Evolutionary conservation across 2,329 filamentous ascomycete species (phyloP).

Genomic region (Exophiala alcalophila): DNA sequence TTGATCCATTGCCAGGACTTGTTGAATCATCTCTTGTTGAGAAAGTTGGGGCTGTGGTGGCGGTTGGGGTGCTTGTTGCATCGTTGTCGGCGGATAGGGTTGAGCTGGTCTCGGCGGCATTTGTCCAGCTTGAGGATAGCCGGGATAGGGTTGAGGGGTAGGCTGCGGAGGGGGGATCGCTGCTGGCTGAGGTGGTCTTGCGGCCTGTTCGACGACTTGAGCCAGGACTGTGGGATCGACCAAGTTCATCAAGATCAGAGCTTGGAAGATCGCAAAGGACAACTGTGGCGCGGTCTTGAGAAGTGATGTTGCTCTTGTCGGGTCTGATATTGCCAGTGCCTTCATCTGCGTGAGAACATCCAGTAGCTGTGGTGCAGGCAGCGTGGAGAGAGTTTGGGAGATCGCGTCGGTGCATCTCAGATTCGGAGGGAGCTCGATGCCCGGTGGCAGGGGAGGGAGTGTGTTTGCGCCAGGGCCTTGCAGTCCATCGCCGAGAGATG

Average conservation of each 20-base stretch:
- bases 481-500: slow-evolving; percentile 34
- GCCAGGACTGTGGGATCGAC: slow-evolving; percentile 81
- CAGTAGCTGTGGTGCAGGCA: slow-evolving; percentile 83
- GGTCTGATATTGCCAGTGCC: slow-evolving; percentile 75
- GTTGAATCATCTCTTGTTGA: slow-evolving; percentile 71
- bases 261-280: slow-evolving; percentile 91
- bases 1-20: slow-evolving; percentile 76
- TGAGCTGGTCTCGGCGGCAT: slow-evolving; percentile 32
- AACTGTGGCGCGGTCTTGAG: slow-evolving; percentile 88
- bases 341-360: slow-evolving; percentile 96
- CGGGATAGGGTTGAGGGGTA: slow-evolving; percentile 33
- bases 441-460: slow-evolving; percentile 78
- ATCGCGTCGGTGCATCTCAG: slow-evolving; percentile 87
- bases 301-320: slow-evolving; percentile 78
- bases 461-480: slow-evolving; percentile 32
- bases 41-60: slow-evolving; percentile 43
- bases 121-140: slow-evolving; percentile 28
- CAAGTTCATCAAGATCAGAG: slow-evolving; percentile 85
- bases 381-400: slow-evolving; percentile 80
- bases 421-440: slow-evolving; percentile 77
- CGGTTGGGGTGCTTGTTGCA: slow-evolving; percentile 35
- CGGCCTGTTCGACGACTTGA: slow-evolving; percentile 67
- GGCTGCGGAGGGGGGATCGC: slow-evolving; percentile 34
- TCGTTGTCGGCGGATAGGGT: slow-evolving; percentile 33
- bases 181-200: slow-evolving; percentile 31